Base-by-base conservation (phyloP, 2,329 filamentous ascomycete species). In the Fusarium concolor region DNA sequence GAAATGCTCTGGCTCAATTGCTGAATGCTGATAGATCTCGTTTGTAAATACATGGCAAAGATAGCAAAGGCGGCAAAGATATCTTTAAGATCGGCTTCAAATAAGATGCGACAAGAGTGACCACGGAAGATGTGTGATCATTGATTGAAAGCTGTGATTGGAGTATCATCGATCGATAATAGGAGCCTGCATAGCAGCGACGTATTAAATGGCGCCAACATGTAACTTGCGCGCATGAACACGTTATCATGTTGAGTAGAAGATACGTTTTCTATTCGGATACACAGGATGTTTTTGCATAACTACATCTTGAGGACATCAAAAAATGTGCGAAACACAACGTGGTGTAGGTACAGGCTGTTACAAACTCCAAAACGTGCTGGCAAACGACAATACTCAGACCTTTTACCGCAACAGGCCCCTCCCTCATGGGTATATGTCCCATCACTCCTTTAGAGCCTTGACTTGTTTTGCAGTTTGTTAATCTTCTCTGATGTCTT, bases 401-500 rank as follows among this genome's bases (percentile, higher is more conserved):
- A 24, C 22, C 22, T 2, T 24, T 35, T n/a, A 24, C 24, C 15
- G 2, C 1, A 26, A 28, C 5, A 39, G 5, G 10, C 33, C 20
- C 15, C 10, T 11, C 35, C 5, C 6, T 38, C 22, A 24, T 24
- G n/a, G n/a, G 17, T 37, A 38, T 7, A 39, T 17, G 15, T 5
- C 39, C 15, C 8, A 15, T 28, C 14, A 39, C 3, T n/a, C 5
- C n/a, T 4, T 7, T 12, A 41, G n/a, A 50, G 33, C 9, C 46
- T 28, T 28, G 46, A 50, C 33, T 50, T 50, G 7, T 17, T 50
- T 28, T 50, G 33, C 15, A 50, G 10, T 17, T 41, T 41, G n/a
- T 50, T 50, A 14, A 50, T 50, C 46, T 50, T 50, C 33, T 50
- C 33, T 6, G 46, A 50, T 6, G 46, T 50, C 33, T 41, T 50